Evolutionary conservation across 192 early-diverging fungal species (phyloP), one percentile per base, ranked within the genome.

Genomic region (Umbelopsis sp.): DNA sequence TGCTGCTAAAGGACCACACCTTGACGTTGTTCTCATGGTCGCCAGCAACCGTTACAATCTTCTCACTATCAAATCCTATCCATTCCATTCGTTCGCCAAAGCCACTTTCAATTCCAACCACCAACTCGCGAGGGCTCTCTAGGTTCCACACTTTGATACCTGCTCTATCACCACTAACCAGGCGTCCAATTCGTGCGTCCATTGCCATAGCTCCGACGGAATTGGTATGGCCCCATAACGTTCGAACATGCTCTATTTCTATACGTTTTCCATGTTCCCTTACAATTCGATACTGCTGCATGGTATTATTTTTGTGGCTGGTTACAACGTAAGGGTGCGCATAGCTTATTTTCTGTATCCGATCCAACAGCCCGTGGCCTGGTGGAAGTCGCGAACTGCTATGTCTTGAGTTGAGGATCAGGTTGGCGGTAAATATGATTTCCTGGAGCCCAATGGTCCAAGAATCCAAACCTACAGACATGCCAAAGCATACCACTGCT

Each of bases 111-210:
- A 61, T 61, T 23, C 55, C 55, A 30, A 61, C 55, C 27, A 61
- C 55, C 18, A 61, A 25, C 5, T 61, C 49, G 41, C 18, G 33
- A 2, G 16, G 30, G 25, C 66, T 64, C 18, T 47, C 61, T 7
- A 84, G 71, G 51, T 83, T 74, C 85, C 85, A 86, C 12, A 86
- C 68, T 45, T 81, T 83, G 18, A 85, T 74, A n/a, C 81, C 77
- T 13, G 75, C 52, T 49, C 82, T 68, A 66, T 78, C 75, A 11
- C 76, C 81, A 49, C 81, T 80, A 18, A 80, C 81, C 7, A 86
- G 52, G 15, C 78, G 47, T 61, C 76, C 72, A 13, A 69, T 67
- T 18, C 33, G 37, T n/a, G 25, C 71, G 49, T 85, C 79, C n/a
- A 86, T 33, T 10, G 83, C 81, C n/a, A 86, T 68, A n/a, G 78